Conservation (phyloP, 306 rosid genomes). For the Parietaria judaica region DNA sequence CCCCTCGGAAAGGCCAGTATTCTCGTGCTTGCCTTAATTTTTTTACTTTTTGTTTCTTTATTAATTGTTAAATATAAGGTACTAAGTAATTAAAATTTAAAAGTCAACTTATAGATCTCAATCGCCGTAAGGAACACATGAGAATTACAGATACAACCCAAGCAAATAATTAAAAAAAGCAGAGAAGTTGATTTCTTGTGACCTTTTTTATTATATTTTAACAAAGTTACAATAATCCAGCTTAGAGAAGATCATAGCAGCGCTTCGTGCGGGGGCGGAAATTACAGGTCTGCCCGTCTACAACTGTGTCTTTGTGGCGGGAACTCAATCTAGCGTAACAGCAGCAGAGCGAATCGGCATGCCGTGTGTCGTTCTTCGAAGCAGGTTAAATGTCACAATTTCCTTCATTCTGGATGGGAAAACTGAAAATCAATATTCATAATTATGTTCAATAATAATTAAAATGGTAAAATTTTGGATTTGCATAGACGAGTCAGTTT, state of each 20-base stretch:
- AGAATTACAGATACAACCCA: background rate
- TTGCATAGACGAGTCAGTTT: no score
- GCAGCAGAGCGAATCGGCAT: slow-evolving; percentile 77
- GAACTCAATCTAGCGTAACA: slow-evolving; percentile 72
- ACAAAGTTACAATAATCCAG: slow-evolving; percentile 29
- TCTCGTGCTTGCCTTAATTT: background rate
- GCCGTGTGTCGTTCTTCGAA: slow-evolving; percentile 77
- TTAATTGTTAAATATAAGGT: no score
- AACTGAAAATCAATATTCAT: no score
- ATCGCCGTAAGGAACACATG: no score
- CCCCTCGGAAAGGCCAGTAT: slow-evolving; percentile 62
- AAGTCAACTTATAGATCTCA: no score
- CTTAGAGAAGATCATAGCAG: slow-evolving; percentile 58
- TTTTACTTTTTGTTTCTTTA: background rate
- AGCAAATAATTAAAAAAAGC: background rate
- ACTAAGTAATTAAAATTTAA: no score
- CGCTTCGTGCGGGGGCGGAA: slow-evolving; percentile 92
- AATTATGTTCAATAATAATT: no score
- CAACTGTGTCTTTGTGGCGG: slow-evolving; percentile 77
- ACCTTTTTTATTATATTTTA: background rate
- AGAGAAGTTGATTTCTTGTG: background rate
- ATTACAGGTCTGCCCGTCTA: slow-evolving; percentile 49
- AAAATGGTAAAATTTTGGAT: no score
- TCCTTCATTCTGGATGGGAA: background rate
- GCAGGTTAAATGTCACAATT: slow-evolving; percentile 44